Percentiles rank a stretch among this genome's conserved stretches.
Conservation (phyloP, 768 basidiomycete species). For the Kockovaella imperatae region DNA sequence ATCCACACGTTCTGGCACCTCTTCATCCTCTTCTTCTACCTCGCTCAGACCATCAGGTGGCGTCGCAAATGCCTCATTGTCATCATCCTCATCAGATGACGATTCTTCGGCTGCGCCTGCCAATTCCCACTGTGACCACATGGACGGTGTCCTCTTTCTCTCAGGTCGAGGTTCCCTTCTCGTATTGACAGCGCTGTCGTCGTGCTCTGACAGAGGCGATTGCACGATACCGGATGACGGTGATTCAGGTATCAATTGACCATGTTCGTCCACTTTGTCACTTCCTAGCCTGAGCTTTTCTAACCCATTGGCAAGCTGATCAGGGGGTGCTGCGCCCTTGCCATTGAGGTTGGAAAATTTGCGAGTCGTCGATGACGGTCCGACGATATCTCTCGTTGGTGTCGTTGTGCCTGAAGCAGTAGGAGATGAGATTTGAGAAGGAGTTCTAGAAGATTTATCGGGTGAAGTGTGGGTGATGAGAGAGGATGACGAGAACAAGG, state of each 20-base stretch:
- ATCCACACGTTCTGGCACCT: not conserved
- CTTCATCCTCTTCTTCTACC: slow-evolving; percentile 38
- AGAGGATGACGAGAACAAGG: slow-evolving; percentile 36
- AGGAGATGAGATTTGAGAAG: slow-evolving; percentile 16
- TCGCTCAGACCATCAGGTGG: slow-evolving; percentile 43
- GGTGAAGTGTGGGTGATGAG: slow-evolving; percentile 12
- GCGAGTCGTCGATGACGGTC: not conserved
- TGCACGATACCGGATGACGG: too few relatives aligned
- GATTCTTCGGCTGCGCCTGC: slow-evolving; percentile 30
- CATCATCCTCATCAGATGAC: slow-evolving; percentile 25
- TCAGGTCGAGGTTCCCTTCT: not conserved
- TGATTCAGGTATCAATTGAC: too few relatives aligned
- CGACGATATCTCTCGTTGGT: not conserved
- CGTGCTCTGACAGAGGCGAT: not conserved
- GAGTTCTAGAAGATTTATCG: slow-evolving; percentile 4
- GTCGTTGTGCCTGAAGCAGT: not conserved
- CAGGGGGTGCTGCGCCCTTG: not conserved
- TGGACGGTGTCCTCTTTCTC: slow-evolving; percentile 15
- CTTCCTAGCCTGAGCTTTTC: too few relatives aligned
- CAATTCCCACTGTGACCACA: slow-evolving; percentile 40
- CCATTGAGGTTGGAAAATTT: not conserved
- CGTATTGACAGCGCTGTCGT: not conserved
- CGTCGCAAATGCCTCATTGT: slow-evolving; percentile 35
- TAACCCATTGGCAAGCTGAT: too few relatives aligned
- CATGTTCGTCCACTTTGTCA: too few relatives aligned